A percentile compares a stretch with the other conserved stretches of the same genome.
phyloP scores from a whole-genome alignment of 1,139 yeast species.

The Debaryomycetaceae sp. region DNA sequence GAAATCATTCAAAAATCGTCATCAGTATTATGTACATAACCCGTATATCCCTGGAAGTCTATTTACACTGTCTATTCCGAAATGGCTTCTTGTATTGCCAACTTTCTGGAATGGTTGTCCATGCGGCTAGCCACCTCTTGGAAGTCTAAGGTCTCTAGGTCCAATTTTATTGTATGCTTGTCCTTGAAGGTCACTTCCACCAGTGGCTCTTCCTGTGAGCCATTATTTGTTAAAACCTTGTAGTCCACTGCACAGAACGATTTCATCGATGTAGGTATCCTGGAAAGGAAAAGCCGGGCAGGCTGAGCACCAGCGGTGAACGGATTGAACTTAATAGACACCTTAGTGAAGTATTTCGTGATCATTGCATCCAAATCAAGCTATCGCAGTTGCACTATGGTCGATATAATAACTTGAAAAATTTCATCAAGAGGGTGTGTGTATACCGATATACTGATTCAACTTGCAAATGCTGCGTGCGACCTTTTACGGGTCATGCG shows the following conservation, averaged over 20 bases:
- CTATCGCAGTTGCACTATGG: background rate
- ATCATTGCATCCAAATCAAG: conserved; percentile 48
- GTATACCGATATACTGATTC: too few species aligned
- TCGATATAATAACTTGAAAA: too few species aligned
- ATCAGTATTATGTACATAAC: background rate
- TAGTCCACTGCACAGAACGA: conserved; percentile 48
- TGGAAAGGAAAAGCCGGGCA: conserved; percentile 75
- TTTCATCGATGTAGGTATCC: conserved; percentile 70
- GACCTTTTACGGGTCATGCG: too few species aligned
- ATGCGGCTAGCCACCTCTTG: conserved; percentile 55
- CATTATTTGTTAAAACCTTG: conserved; percentile 49
- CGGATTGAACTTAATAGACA: conserved; percentile 78
- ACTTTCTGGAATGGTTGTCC: conserved; percentile 68
- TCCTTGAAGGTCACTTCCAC: conserved; percentile 81
- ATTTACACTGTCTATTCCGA: conserved; percentile 10
- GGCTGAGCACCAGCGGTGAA: conserved; percentile 71
- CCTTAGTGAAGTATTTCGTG: conserved; percentile 78
- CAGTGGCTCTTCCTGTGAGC: conserved; percentile 43
- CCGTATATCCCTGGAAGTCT: background rate
- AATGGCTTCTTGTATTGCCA: conserved; percentile 65
- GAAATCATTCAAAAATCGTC: background rate
- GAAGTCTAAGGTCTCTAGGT: conserved; percentile 55
- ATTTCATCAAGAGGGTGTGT: too few species aligned
- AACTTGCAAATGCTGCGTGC: too few species aligned
- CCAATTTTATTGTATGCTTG: conserved; percentile 64